Percentiles rank a stretch among this genome's conserved stretches.
Evolutionary conservation across 78 protist genomes (phyloP).

Genomic region (Dictyostelium purpureum): DNA sequence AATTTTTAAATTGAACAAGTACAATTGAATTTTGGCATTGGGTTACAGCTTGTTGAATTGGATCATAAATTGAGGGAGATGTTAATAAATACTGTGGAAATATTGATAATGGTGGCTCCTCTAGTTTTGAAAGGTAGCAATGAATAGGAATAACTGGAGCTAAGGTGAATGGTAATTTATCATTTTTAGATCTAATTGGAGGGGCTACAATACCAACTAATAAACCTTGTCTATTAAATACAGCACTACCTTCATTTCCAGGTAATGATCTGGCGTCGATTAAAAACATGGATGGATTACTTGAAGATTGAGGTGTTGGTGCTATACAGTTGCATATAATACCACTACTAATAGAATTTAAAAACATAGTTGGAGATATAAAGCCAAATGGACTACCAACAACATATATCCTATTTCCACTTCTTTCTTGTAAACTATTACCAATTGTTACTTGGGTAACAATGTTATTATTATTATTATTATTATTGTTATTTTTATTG

Average conservation of each 20-base stretch:
- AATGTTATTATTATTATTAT: neutral
- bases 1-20: slow-evolving; percentile 55
- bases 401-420: slow-evolving; percentile 16
- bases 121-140: neutral
- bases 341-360: slow-evolving; percentile 50
- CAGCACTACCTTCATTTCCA: slow-evolving; percentile 72
- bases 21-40: slow-evolving; percentile 22
- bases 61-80: neutral
- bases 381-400: slow-evolving; percentile 72
- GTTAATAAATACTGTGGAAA: neutral
- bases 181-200: slow-evolving; percentile 57
- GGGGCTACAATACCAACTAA: slow-evolving; percentile 40
- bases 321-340: slow-evolving; percentile 33
- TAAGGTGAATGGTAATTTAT: slow-evolving; percentile 59
- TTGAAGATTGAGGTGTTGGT: neutral
- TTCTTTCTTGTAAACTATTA: neutral
- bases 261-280: slow-evolving; percentile 73
- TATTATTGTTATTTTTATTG: neutral
- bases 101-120: neutral
- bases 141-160: slow-evolving; percentile 45
- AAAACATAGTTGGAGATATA: slow-evolving; percentile 71
- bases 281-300: slow-evolving; percentile 1
- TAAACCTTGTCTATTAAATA: neutral
- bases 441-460: neutral
- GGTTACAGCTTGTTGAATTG: neutral